Evolutionary conservation across 169 alveolate genomes (phyloP).

Genomic region (Babesia ovata): DNA sequence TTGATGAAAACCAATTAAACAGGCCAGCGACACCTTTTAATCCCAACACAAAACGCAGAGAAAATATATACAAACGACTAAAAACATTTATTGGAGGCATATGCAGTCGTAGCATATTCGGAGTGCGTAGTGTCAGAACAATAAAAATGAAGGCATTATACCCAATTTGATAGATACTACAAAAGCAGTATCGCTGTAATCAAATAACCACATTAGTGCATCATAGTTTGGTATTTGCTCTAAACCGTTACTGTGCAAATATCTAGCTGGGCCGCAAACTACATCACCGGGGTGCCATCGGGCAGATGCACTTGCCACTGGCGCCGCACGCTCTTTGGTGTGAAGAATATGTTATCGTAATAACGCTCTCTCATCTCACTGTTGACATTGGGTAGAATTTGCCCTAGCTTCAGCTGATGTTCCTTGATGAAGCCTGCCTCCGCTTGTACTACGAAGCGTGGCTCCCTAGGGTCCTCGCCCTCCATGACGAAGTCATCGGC

Average conservation of each 20-base stretch:
- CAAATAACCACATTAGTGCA: too few species aligned
- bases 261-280: neutral
- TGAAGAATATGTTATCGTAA: slow-evolving; percentile 75
- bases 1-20: too few species aligned
- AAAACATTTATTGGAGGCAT: too few species aligned
- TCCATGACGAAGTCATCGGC: slow-evolving; percentile 53
- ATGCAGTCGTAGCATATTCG: too few species aligned
- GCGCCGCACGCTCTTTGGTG: slow-evolving; percentile 70
- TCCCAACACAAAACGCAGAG: too few species aligned
- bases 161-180: too few species aligned
- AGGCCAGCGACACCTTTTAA: too few species aligned
- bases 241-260: too few species aligned
- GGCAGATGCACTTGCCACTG: slow-evolving; percentile 70
- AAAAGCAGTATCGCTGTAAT: too few species aligned
- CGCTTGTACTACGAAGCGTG: slow-evolving; percentile 62
- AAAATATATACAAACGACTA: too few species aligned
- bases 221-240: too few species aligned
- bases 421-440: slow-evolving; percentile 58
- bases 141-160: neutral
- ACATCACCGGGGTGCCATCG: slow-evolving; percentile 63
- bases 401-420: slow-evolving; percentile 56
- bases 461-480: slow-evolving; percentile 69
- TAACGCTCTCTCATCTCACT: slow-evolving; percentile 44
- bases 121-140: neutral
- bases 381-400: slow-evolving; percentile 49